A percentile compares a stretch with the other conserved stretches of the same genome.
phyloP scores from a whole-genome alignment of 2,329 filamentous ascomycete genomes.

The Pseudogymnoascus sp. region DNA sequence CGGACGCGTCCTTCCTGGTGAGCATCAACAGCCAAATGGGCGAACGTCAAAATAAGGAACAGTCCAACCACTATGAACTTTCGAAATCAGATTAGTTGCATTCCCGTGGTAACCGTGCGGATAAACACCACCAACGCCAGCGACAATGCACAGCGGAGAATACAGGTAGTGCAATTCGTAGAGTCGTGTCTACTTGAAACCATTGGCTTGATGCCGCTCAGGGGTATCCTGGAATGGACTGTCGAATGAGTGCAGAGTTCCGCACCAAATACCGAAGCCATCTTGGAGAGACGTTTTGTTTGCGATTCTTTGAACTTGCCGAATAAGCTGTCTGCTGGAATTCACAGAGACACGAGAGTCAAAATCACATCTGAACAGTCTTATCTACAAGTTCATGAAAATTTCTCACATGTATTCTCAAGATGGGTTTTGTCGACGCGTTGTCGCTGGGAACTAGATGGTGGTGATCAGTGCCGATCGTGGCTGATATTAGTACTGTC shows the following conservation, averaged over 20 bases:
- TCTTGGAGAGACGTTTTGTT: background rate
- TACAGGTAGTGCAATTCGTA: background rate
- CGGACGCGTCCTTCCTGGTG: background rate
- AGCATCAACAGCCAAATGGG: background rate
- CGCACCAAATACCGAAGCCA: background rate
- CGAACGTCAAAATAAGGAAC: slow-evolving; percentile 4
- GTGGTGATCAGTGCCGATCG: background rate
- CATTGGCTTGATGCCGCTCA: background rate
- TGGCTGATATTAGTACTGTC: background rate
- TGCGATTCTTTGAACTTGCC: background rate
- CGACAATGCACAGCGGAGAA: slow-evolving; percentile 2
- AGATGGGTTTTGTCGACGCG: background rate
- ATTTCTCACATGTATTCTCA: background rate
- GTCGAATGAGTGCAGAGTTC: background rate
- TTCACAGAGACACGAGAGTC: too few species aligned
- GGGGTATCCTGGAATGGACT: background rate
- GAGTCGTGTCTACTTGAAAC: background rate
- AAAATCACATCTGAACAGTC: background rate
- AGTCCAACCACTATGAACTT: background rate
- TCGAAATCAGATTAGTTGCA: background rate
- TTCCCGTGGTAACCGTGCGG: background rate
- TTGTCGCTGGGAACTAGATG: background rate
- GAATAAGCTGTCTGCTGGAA: background rate
- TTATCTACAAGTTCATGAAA: background rate
- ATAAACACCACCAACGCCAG: background rate